Conservation (phyloP, 192 early-diverging fungal genomes). For the Phlyctochytrium planicorne region DNA sequence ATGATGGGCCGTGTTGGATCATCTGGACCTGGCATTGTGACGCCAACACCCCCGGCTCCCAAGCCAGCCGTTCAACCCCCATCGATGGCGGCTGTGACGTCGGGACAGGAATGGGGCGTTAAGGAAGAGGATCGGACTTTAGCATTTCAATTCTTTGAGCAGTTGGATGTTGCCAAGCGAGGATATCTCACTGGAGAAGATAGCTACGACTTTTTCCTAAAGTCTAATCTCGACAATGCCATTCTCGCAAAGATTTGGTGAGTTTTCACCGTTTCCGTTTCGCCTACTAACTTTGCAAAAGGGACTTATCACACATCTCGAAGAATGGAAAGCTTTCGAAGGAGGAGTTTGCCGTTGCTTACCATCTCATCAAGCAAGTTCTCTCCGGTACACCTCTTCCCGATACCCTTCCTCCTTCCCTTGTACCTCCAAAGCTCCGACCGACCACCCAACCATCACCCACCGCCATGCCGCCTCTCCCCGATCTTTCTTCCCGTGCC, state of each 20-base stretch:
- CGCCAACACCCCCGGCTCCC: constrained; percentile 11
- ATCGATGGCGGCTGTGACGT: background rate
- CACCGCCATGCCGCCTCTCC: constrained; percentile 9
- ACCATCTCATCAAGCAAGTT: constrained; percentile 40
- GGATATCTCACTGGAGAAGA: constrained; percentile 78
- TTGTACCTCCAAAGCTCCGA: constrained; percentile 59
- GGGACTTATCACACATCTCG: constrained; percentile 35
- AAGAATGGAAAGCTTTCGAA: constrained; percentile 38
- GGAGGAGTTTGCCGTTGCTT: constrained; percentile 53
- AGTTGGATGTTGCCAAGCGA: constrained; percentile 58
- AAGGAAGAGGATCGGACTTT: constrained; percentile 67
- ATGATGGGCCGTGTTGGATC: too few relatives aligned
- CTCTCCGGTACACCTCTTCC: constrained; percentile 39
- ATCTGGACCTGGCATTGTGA: constrained; percentile 17
- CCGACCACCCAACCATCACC: constrained; percentile 1
- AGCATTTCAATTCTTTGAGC: constrained; percentile 80
- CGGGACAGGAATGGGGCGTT: constrained; percentile 66
- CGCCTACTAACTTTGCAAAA: constrained; percentile 4
- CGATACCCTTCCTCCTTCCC: constrained; percentile 48
- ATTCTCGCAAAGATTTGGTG: constrained; percentile 76
- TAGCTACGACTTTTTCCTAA: constrained; percentile 74
- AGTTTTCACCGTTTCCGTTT: constrained; percentile 7
- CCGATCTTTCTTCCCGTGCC: background rate
- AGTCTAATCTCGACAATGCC: constrained; percentile 67
- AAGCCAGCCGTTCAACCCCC: constrained; percentile 19